These are phyloP conservation scores for Aureobasidium vineae DNA, from an alignment of 2,329 filamentous ascomycete genomes.

Conservation along the genomic window DNA sequence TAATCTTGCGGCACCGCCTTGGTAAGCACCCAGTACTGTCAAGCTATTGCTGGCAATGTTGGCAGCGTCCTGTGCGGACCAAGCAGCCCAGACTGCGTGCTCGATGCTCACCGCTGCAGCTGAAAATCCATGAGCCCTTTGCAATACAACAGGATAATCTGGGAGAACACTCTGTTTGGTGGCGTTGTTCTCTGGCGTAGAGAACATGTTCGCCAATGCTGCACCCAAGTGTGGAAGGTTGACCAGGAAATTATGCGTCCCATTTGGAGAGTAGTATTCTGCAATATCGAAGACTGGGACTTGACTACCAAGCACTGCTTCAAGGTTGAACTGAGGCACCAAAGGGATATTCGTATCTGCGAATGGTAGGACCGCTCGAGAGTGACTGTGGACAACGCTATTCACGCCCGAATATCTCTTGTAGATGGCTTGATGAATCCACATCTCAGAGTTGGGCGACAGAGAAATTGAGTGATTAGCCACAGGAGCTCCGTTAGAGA, in stretches of 20 bases:
- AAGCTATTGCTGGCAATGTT: neutral
- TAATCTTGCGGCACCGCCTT: neutral
- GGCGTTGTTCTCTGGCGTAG: neutral
- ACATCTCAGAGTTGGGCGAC: neutral
- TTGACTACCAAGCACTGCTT: neutral
- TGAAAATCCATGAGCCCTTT: neutral
- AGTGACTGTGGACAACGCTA: neutral
- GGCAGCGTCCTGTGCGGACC: neutral
- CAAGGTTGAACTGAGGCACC: neutral
- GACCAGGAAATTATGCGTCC: neutral
- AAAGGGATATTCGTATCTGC: neutral
- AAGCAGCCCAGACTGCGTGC: constrained; percentile 1
- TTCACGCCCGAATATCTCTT: neutral
- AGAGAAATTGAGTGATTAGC: neutral
- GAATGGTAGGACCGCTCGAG: neutral
- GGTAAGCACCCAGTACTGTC: neutral
- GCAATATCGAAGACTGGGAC: constrained; percentile 2
- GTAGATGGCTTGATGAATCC: constrained; percentile 16
- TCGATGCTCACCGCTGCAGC: neutral
- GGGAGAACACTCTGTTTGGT: neutral
- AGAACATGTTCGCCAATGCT: neutral
- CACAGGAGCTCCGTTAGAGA: neutral
- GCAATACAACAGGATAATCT: neutral
- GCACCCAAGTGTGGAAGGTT: neutral
- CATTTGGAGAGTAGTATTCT: neutral